A percentile compares a stretch with the other conserved stretches of the same genome.
These are phyloP conservation scores for Hortiboletus flavorubellus DNA, from an alignment of 768 basidiomycete species.

Conservation along the genomic window DNA sequence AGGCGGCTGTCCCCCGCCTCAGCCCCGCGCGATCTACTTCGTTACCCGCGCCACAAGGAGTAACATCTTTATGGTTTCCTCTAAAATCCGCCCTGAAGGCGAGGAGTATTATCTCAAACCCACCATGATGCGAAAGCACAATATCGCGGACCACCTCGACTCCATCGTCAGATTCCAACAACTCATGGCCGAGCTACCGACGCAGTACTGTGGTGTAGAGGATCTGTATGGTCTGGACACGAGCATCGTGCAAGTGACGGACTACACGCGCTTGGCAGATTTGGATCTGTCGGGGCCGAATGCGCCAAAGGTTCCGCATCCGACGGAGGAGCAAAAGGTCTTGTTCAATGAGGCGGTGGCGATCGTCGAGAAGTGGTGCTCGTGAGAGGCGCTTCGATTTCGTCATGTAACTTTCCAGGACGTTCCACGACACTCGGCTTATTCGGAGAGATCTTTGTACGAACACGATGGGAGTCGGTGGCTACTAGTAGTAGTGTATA, in stretches of 20 bases:
- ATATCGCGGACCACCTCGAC: slow-evolving; percentile 1
- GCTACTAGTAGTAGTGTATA: too few species aligned
- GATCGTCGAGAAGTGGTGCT: slow-evolving; percentile 52
- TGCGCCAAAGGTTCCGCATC: slow-evolving; percentile 47
- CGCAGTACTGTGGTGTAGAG: slow-evolving; percentile 46
- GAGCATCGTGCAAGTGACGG: slow-evolving; percentile 54
- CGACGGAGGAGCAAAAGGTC: slow-evolving; percentile 58
- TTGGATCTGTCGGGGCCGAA: slow-evolving; percentile 45
- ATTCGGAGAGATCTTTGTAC: too few species aligned
- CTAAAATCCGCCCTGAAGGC: slow-evolving; percentile 46
- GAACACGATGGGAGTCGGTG: too few species aligned
- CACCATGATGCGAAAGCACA: slow-evolving; percentile 43
- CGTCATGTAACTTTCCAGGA: too few species aligned
- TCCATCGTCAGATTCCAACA: slow-evolving; percentile 40
- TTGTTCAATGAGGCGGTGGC: slow-evolving; percentile 66
- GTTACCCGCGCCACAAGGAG: slow-evolving; percentile 40
- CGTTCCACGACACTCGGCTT: too few species aligned
- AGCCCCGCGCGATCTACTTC: slow-evolving; percentile 50
- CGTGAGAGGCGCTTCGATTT: too few species aligned
- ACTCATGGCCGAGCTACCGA: slow-evolving; percentile 51
- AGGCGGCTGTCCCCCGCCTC: slow-evolving; percentile 70
- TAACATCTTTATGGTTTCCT: slow-evolving; percentile 41
- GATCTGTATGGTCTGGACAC: slow-evolving; percentile 71
- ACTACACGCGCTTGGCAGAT: not conserved
- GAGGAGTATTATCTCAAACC: slow-evolving; percentile 43